Percentiles rank a stretch among this genome's conserved stretches.
phyloP scores from a whole-genome alignment of 495 filamentous ascomycete genomes.

The Corynascus novoguineensis region DNA sequence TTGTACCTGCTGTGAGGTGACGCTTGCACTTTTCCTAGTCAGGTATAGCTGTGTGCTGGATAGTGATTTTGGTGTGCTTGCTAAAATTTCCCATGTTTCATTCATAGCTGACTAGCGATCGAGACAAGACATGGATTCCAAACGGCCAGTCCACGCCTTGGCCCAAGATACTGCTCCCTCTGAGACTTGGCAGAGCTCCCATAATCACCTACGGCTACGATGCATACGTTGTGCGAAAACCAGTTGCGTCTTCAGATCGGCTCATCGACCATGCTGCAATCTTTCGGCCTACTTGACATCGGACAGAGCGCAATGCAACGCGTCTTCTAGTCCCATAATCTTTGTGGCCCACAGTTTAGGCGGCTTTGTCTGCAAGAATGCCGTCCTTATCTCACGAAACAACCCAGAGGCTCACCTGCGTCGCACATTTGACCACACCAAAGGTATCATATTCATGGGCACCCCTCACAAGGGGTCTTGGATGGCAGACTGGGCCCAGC shows the following conservation, averaged over 20 bases:
- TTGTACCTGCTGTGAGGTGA: too few relatives aligned
- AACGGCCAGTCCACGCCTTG: too few relatives aligned
- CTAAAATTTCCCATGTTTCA: too few relatives aligned
- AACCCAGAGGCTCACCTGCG: conserved; percentile 24
- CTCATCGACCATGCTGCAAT: conserved; percentile 24
- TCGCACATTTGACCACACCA: conserved; percentile 25
- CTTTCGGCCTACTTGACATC: conserved; percentile 19
- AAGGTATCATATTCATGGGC: conserved; percentile 39
- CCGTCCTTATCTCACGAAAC: conserved; percentile 18
- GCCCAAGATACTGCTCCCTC: conserved; percentile 25
- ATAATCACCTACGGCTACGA: conserved; percentile 31
- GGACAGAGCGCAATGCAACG: conserved; percentile 8
- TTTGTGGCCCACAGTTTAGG: conserved; percentile 35
- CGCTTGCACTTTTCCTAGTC: too few relatives aligned
- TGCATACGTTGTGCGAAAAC: conserved; percentile 19
- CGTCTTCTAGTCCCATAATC: conserved; percentile 22
- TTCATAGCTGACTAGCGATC: conserved; percentile 31
- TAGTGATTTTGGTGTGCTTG: too few relatives aligned
- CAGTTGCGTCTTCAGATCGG: conserved; percentile 12
- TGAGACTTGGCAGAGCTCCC: conserved; percentile 21
- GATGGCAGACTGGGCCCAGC: conserved; percentile 27
- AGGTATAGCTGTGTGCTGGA: too few relatives aligned
- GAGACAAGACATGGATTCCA: conserved; percentile 27
- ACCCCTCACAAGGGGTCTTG: conserved; percentile 38
- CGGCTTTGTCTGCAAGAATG: conserved; percentile 40